These are phyloP conservation scores for Takashimella koratensis DNA, from an alignment of 1,284 basidiomycete genomes.

Conservation along the genomic window DNA sequence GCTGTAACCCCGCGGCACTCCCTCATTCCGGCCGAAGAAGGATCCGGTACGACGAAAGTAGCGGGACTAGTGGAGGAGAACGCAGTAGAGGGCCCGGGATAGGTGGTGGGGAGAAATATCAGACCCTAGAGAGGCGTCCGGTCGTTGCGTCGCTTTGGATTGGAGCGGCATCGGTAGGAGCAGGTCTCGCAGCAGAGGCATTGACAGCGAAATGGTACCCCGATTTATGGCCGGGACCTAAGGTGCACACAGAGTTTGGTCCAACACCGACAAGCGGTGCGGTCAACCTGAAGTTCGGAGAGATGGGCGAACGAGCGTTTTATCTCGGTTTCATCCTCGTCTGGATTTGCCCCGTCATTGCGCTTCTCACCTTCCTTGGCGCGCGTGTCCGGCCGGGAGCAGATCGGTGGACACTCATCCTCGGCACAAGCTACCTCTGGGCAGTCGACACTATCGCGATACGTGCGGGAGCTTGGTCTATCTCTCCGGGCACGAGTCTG, in stretches of 20 bases:
- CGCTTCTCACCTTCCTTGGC: conserved; percentile 30
- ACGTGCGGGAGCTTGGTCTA: conserved; percentile 30
- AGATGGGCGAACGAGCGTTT: conserved; percentile 17
- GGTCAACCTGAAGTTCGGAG: not conserved
- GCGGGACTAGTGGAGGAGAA: too few species aligned
- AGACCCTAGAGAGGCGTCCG: conserved; percentile 32
- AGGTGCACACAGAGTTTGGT: not conserved
- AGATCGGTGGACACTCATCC: conserved; percentile 6
- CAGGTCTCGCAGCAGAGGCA: not conserved
- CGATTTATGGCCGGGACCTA: not conserved
- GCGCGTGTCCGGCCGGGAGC: conserved; percentile 7
- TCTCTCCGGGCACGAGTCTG: conserved; percentile 24
- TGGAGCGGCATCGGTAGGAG: not conserved
- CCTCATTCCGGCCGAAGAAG: too few species aligned
- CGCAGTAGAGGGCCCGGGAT: too few species aligned
- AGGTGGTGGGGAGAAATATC: too few species aligned
- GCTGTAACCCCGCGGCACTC: not conserved
- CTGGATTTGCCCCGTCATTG: conserved; percentile 38
- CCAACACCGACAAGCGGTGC: not conserved
- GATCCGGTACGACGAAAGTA: too few species aligned
- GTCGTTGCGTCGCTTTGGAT: conserved; percentile 22
- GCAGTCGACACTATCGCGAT: conserved; percentile 24
- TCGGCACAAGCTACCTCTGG: conserved; percentile 29
- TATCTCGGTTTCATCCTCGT: conserved; percentile 38
- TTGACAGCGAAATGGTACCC: not conserved